These are phyloP conservation scores for Cenococcum geophilum DNA, from an alignment of 495 filamentous ascomycete species.

Conservation along the genomic window DNA sequence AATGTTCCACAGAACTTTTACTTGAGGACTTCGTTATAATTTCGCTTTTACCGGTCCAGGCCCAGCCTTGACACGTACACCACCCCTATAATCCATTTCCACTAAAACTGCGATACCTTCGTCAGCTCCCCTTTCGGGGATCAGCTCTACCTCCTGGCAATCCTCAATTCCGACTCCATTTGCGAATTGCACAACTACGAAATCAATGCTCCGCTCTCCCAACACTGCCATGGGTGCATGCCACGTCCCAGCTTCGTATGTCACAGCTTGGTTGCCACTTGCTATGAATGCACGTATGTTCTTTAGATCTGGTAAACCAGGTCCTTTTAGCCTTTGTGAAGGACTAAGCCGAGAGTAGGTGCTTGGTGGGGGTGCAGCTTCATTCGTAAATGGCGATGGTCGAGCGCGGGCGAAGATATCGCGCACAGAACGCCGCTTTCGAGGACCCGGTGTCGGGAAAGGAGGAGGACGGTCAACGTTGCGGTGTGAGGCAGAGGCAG, in stretches of 20 bases:
- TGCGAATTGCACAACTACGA: slow-evolving; percentile 81
- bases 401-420: slow-evolving; percentile 37
- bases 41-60: slow-evolving; percentile 21
- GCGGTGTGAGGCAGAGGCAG: slow-evolving; percentile 18
- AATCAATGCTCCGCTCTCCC: slow-evolving; percentile 62
- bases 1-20: no score
- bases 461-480: slow-evolving; percentile 34
- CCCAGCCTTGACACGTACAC: slow-evolving; percentile 23
- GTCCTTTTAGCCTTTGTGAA: slow-evolving; percentile 38
- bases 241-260: slow-evolving; percentile 89
- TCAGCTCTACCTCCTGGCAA: slow-evolving; percentile 72
- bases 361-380: slow-evolving; percentile 25
- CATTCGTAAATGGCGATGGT: slow-evolving; percentile 40
- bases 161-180: slow-evolving; percentile 83
- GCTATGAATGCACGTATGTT: slow-evolving; percentile 73
- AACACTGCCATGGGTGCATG: slow-evolving; percentile 95
- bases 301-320: slow-evolving; percentile 66
- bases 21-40: slow-evolving; percentile 12
- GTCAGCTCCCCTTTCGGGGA: slow-evolving; percentile 27
- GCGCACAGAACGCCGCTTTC: slow-evolving; percentile 33
- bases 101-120: slow-evolving; percentile 31
- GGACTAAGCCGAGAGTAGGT: slow-evolving; percentile 28
- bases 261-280: slow-evolving; percentile 74
- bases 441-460: slow-evolving; percentile 37
- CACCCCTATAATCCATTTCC: slow-evolving; percentile 20